Evolutionary conservation across 2,329 filamentous ascomycete genomes (phyloP).

Genomic region (Verticillium albo-atrum): DNA sequence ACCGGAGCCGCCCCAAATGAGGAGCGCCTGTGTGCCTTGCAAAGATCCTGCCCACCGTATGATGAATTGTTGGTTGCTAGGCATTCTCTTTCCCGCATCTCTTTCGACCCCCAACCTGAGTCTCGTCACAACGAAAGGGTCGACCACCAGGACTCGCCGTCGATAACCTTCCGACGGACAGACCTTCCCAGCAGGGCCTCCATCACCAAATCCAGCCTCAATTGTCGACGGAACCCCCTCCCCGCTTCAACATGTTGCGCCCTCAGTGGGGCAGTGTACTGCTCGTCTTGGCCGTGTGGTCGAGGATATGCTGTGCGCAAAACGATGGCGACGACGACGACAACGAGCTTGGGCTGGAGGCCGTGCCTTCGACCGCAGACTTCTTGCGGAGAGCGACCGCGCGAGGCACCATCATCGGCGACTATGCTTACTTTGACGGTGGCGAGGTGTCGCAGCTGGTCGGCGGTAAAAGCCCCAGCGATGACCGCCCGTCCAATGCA

Average conservation of each 20-base stretch:
- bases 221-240: no score
- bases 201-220: background rate
- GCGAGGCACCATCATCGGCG: constrained; percentile 20
- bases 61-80: background rate
- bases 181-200: background rate
- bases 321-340: background rate
- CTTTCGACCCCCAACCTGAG: no score
- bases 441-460: constrained; percentile 24
- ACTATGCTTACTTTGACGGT: constrained; percentile 33
- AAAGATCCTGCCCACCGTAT: background rate
- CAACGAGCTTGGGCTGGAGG: background rate
- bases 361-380: background rate
- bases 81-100: background rate
- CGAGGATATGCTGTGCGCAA: background rate
- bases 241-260: background rate
- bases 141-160: no score
- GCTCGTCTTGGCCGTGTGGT: background rate
- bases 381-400: background rate
- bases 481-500: constrained; percentile 16
- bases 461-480: constrained; percentile 15
- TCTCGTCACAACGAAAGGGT: no score
- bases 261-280: background rate
- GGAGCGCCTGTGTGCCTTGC: background rate
- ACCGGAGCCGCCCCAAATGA: background rate
- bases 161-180: no score